Evolutionary conservation across 2,329 filamentous ascomycete genomes (phyloP), one percentile per base, ranked within the genome.

Genomic region (Sarocladium brachiariae): DNA sequence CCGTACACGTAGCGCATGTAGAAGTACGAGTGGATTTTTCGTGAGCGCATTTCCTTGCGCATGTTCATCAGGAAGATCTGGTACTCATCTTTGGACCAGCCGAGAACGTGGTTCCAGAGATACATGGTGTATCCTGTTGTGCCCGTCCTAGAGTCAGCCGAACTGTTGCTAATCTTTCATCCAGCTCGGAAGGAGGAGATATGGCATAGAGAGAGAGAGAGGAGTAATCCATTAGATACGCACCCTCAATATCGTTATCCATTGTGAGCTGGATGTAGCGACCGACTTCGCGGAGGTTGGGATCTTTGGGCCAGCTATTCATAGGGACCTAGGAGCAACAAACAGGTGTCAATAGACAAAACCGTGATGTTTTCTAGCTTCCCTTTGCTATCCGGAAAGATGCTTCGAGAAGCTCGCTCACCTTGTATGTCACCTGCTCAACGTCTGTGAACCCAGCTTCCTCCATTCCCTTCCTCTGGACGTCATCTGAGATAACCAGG

Each of bases 231-330:
- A 16, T 18, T 10, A 58, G 50, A n/a, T n/a, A n/a, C 27, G 49
- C 52, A 38, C 64, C 65, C 50, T 66, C 64, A 23, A 63, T 58
- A 19, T 67, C 65, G 33, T 64, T 61, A 19, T 63, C 60, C 3
- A 67, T 54, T 2, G 63, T 60, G 8, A 62, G 49, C 27, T 62
- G 59, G 4, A 37, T 31, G 33, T 25, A 51, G 10, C 41, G 4
- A 56, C 58, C 43, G 60, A 66, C 37, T 24, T 41, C 65, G 53
- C 70, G 72, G 16, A 72, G 63, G 11, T 62, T 65, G 0, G 61
- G 57, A 19, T 75, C 67, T 14, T 61, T 66, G 0, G 72, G 63
- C 74, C 74, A 77, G 0, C 55, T 57, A 39, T 68, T 68, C 1
- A 70, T 61, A 0, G 74, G 73, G 2, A 70, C 60, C 37, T 41